phyloP scores from a whole-genome alignment of 768 basidiomycete genomes.

The Suillus occidentalis region DNA sequence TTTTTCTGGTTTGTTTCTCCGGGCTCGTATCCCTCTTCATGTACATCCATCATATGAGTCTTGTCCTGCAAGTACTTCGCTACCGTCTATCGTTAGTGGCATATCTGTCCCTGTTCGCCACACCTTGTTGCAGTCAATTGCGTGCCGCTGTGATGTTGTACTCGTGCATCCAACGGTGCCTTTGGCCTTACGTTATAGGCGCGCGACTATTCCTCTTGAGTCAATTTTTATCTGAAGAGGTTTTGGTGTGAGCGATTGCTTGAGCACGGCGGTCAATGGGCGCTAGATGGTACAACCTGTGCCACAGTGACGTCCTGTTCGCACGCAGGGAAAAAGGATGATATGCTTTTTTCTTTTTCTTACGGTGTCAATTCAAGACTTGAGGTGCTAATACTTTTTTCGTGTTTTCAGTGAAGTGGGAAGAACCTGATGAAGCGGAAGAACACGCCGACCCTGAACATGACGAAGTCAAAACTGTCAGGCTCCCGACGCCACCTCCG shows the following conservation, averaged over 20 bases:
- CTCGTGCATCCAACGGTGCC: constrained; percentile 29
- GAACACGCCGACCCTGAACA: constrained; percentile 31
- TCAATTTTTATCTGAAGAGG: constrained; percentile 26
- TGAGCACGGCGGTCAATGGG: constrained; percentile 27
- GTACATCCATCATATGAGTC: constrained; percentile 38
- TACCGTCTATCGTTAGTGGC: constrained; percentile 33
- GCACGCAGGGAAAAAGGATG: constrained; percentile 4
- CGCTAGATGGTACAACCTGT: constrained; percentile 4
- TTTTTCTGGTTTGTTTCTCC: constrained; percentile 23
- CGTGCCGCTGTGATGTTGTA: constrained; percentile 26
- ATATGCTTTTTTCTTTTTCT: constrained; percentile 13
- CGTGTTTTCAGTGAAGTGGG: constrained; percentile 65
- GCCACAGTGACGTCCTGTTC: constrained; percentile 8
- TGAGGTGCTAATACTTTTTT: constrained; percentile 30
- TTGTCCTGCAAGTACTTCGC: constrained; percentile 37
- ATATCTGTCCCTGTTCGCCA: constrained; percentile 29
- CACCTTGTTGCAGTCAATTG: constrained; percentile 35
- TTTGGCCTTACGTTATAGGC: constrained; percentile 35
- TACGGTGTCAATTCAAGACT: constrained; percentile 13
- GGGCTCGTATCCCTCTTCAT: constrained; percentile 27
- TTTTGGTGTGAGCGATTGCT: constrained; percentile 30
- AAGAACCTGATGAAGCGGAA: constrained; percentile 61
- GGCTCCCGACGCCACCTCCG: constrained; percentile 29
- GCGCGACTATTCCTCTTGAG: constrained; percentile 36
- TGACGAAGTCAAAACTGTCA: constrained; percentile 19